Conservation (phyloP, 2,329 filamentous ascomycete genomes). For the Xenosphaeropsis pyriputrescens region DNA sequence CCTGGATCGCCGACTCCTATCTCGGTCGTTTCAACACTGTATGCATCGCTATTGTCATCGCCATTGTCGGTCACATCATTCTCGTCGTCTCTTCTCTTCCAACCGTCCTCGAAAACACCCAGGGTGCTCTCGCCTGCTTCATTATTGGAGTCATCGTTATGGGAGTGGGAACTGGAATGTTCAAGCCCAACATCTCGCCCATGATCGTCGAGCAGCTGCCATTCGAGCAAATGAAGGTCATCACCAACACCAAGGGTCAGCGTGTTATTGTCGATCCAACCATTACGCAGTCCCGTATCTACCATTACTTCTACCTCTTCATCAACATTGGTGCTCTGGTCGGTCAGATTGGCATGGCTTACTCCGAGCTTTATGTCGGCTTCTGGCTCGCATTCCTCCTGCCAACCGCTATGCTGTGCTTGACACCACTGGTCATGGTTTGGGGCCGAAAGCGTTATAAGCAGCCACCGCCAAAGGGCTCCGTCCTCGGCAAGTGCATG, state of each 20-base stretch:
- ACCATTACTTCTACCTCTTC: conserved; percentile 56
- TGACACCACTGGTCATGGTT: conserved; percentile 45
- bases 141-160: conserved; percentile 49
- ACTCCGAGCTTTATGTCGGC: conserved; percentile 61
- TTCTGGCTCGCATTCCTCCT: conserved; percentile 61
- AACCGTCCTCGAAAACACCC: conserved; percentile 33
- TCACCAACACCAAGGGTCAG: conserved; percentile 33
- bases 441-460: conserved; percentile 45
- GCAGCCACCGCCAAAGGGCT: conserved; percentile 52
- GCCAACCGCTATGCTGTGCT: conserved; percentile 48
- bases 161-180: conserved; percentile 53
- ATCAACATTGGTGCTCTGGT: conserved; percentile 49
- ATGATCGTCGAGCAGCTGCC: conserved; percentile 46
- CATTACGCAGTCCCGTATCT: conserved; percentile 43
- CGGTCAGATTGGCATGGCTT: conserved; percentile 53
- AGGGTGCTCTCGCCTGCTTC: conserved; percentile 42
- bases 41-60: conserved; percentile 32
- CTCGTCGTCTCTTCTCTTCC: conserved; percentile 50
- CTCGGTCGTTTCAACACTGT: conserved; percentile 41
- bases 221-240: conserved; percentile 33
- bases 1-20: conserved; percentile 38
- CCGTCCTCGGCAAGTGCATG: conserved; percentile 53
- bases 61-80: conserved; percentile 48
- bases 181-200: conserved; percentile 58
- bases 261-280: conserved; percentile 46